Evolutionary conservation across 768 basidiomycete species (phyloP).

Genomic region (Lentinula boryana): DNA sequence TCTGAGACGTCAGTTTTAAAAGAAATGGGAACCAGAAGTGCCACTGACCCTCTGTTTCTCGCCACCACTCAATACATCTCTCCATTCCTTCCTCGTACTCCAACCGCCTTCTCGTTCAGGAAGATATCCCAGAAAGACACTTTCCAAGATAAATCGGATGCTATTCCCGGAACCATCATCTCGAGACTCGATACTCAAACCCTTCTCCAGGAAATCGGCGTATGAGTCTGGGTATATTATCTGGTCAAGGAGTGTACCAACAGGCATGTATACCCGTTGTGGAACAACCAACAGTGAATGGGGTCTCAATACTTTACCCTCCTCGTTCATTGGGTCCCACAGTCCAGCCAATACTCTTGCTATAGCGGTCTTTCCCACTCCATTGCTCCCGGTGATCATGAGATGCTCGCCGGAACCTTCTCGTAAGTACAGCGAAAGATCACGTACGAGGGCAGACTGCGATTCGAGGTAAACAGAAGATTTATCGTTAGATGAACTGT

Average conservation of each 20-base stretch:
- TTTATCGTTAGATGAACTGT: constrained; percentile 8
- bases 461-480: constrained; percentile 26
- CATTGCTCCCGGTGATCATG: constrained; percentile 91
- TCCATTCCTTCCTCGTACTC: constrained; percentile 89
- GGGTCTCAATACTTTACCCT: constrained; percentile 2
- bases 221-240: constrained; percentile 90
- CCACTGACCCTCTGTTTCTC: constrained; percentile 77
- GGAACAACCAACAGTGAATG: constrained; percentile 79
- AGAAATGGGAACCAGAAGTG: constrained; percentile 22
- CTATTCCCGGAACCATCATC: constrained; percentile 43
- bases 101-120: constrained; percentile 87
- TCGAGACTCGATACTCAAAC: neutral
- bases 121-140: constrained; percentile 80
- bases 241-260: constrained; percentile 86
- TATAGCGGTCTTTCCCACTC: constrained; percentile 87
- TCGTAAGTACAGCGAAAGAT: constrained; percentile 56
- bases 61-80: constrained; percentile 91
- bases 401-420: constrained; percentile 66
- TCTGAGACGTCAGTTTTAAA: constrained; percentile 7
- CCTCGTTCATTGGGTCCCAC: constrained; percentile 61
- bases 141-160: constrained; percentile 69
- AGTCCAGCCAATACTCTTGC: constrained; percentile 86
- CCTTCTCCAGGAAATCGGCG: constrained; percentile 50
- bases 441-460: constrained; percentile 47
- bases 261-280: constrained; percentile 89